Base-by-base conservation (phyloP, 2,329 filamentous ascomycete species). In the Monosporascus cannonballus region DNA sequence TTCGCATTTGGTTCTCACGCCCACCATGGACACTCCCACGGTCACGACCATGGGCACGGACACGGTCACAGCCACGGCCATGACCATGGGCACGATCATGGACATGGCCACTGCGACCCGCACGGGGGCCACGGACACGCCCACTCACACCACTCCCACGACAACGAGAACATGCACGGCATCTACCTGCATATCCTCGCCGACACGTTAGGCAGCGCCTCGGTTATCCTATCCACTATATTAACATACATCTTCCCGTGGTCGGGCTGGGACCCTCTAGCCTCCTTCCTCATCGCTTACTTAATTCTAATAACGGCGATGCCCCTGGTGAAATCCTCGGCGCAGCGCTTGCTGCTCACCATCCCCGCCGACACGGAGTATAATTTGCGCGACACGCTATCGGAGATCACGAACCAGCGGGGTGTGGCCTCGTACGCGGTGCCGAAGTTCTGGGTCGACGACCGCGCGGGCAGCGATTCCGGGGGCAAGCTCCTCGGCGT, bases 121-220 rank as follows among this genome's bases (percentile, higher is more conserved):
- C 59, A 73, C 67, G 53, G 25, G 8, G 44, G 55, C 56, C 56
- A 68, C 62, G 52, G 56, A 24, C 59, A 73, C 67, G 53, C 59
- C 17, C 67, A 68, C 56, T 64, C 64, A 20, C 78, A 84, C 60
- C 78, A 84, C 60, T 72, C 74, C n/a, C 87, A 92, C 64, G 87
- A 90, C 56, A 96, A 96, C 68, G 94, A 99, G 64, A 99, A 99
- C 67, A 96, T 99, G 92, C 74, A 94, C 62, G 94, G 94, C 14
- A 97, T 99, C 59, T 99, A 96, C 70, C 76, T 99, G 20, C 94
- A 99, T 65, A 89, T 99, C 49, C 78, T 97, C 27, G 94, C 94
- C 6, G 94, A 99, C 67, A 96, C 94, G 0, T 84, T 97, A 30
- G 94, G 94, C 25, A 96, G 92, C 51, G 88, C 92, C 1, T 94